phyloP scores from a whole-genome alignment of 2,329 filamentous ascomycete genomes.

The Aspergillus sergii region DNA sequence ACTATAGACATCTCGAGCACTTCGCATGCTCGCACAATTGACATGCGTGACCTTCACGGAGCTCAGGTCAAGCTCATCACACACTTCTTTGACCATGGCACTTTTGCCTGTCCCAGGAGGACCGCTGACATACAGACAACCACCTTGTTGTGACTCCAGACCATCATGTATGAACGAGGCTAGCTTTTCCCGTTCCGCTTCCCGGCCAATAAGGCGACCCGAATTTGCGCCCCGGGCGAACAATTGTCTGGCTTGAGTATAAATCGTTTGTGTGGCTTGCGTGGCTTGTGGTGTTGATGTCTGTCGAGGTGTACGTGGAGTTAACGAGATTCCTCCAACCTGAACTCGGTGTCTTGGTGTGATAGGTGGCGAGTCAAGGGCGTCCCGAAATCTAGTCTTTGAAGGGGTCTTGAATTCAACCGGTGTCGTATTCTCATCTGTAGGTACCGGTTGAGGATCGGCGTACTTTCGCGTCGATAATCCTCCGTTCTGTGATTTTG shows the following conservation, averaged over 20 bases:
- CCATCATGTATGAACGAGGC: conserved; percentile 68
- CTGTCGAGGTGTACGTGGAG: conserved; percentile 77
- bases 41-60: conserved; percentile 73
- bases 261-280: conserved; percentile 69
- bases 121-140: conserved; percentile 92
- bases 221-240: conserved; percentile 80
- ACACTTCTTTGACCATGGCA: conserved; percentile 83
- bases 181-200: conserved; percentile 68
- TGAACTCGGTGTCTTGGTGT: conserved; percentile 86
- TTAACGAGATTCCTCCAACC: conserved; percentile 72
- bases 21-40: conserved; percentile 97
- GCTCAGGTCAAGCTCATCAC: conserved; percentile 58
- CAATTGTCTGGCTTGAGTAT: conserved; percentile 82
- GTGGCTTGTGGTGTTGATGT: conserved; percentile 62
- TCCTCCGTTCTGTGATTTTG: conserved; percentile 43
- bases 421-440: conserved; percentile 49
- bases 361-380: conserved; percentile 67
- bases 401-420: conserved; percentile 50
- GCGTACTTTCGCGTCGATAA: not conserved
- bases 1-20: conserved; percentile 79
- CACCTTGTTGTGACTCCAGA: conserved; percentile 62
- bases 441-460: conserved; percentile 9
- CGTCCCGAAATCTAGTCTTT: conserved; percentile 72
- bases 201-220: conserved; percentile 75
- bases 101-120: conserved; percentile 97